These are phyloP conservation scores for Fusarium xylarioides DNA, from an alignment of 2,329 filamentous ascomycete genomes.

Conservation along the genomic window DNA sequence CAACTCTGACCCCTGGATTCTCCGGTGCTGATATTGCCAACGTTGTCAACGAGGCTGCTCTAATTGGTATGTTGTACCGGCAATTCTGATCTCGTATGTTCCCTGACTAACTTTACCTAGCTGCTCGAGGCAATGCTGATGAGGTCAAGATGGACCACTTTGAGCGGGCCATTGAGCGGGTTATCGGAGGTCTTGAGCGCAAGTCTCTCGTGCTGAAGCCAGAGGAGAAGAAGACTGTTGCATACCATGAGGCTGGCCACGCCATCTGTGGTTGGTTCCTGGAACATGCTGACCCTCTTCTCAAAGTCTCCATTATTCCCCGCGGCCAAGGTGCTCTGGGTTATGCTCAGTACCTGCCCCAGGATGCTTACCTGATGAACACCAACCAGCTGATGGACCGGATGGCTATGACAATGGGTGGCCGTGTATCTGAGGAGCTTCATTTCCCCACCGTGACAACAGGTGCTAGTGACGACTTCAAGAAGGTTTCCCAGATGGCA, in stretches of 20 bases:
- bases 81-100: slow-evolving; percentile 45
- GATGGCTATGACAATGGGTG: slow-evolving; percentile 99
- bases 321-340: slow-evolving; percentile 92
- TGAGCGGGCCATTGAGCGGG: slow-evolving; percentile 96
- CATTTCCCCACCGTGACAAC: slow-evolving; percentile 97
- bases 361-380: slow-evolving; percentile 95
- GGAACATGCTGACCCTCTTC: slow-evolving; percentile 91
- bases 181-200: slow-evolving; percentile 95
- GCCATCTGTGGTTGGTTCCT: slow-evolving; percentile 99
- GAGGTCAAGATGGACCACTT: slow-evolving; percentile 90
- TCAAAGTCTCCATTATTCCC: slow-evolving; percentile 98
- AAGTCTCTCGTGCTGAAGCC: slow-evolving; percentile 94
- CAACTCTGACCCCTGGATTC: slow-evolving; percentile 94
- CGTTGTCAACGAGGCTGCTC: slow-evolving; percentile 95
- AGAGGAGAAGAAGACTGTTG: slow-evolving; percentile 93
- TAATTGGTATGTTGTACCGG: slow-evolving; percentile 76
- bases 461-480: slow-evolving; percentile 96
- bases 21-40: slow-evolving; percentile 98
- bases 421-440: slow-evolving; percentile 92
- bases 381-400: slow-evolving; percentile 97
- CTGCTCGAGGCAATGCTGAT: slow-evolving; percentile 82
- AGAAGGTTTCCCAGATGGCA: slow-evolving; percentile 96
- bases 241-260: slow-evolving; percentile 98
- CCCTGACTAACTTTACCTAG: slow-evolving; percentile 55
- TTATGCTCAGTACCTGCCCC: slow-evolving; percentile 96